Evolutionary conservation across 2,329 filamentous ascomycete species (phyloP), one percentile per base, ranked within the genome.

Genomic region (Apiospora marii): DNA sequence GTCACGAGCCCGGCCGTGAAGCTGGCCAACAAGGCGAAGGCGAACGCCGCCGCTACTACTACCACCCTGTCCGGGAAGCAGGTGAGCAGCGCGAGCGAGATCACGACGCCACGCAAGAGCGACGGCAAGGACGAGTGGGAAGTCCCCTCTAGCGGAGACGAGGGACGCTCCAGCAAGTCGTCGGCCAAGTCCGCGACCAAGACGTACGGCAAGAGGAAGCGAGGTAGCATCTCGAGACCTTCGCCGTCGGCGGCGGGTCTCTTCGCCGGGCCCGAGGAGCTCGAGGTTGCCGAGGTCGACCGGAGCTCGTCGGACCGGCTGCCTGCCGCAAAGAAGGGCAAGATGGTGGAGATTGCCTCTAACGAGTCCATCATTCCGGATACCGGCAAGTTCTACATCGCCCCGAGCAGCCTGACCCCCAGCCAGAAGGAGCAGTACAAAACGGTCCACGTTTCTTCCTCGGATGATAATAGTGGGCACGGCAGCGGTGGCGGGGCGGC

Each of bases 341-440:
- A 75, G 24, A 19, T 16, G 48, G 68, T 27, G 12, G 58, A 75
- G 30, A 77, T 76, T 22, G 73, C 76, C n/a, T 30, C 58, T 19
- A 70, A 67, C 19, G 75, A 77, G 30, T 48, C 75, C 49, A 69
- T 46, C 27, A 34, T 74, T 3, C 72, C 71, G 10, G 75, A 78
- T 8, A 70, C 74, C 5, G 61, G 74, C 13, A 78, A 78, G 27
- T 80, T 81, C 72, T 81, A 81, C 72, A 73, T 81, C 70, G 77
- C 79, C 34, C 78, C 76, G 67, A 81, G 78, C 74, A 77, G 76
- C 61, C 75, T 81, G 24, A 81, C 80, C 44, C 79, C 79, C 0
- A 81, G 80, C 77, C 79, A 81, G 70, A 81, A 79, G 70, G 77
- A 79, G 10, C 77, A 81, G 71, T 81, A 81, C 71, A 77, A 79